Base-by-base conservation (phyloP, 2,329 filamentous ascomycete genomes). In the Xylaria sp. region DNA sequence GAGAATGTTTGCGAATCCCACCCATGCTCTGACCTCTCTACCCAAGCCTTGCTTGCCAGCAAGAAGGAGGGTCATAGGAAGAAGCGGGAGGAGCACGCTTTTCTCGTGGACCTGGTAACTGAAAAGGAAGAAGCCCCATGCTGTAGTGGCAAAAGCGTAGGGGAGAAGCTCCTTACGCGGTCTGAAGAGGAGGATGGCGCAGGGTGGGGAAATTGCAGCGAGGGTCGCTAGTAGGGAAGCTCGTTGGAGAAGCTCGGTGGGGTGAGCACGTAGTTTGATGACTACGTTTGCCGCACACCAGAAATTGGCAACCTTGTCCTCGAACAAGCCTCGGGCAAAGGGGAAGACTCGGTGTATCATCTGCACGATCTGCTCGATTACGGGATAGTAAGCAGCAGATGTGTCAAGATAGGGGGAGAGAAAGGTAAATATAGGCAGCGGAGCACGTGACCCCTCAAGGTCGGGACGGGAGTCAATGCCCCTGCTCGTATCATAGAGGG, bases 61-160 rank as follows among this genome's bases (percentile, higher is more conserved):
- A 48, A 99, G 85, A 5, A 98, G 85, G 7, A 98, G 82, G 0
- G 94, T 98, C 92, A 97, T 97, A 0, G 96, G 96, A 79, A 98
- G 88, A 56, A 99, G 84, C 0, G 96, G 97, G 2, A 99, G 87
- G 5, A 99, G 85, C 0, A 97, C 94, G 73, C 94, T 98, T 86
- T 99, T 99, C 83, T 99, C 96, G 77, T 99, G 96, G 0, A 99
- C 97, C 79, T 99, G 96, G 80, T 97, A 99, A 76, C 94, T 97
- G 83, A 97, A 98, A 18, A 99, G 85, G 80, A 98, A 99, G 84
- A 99, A 99, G 0, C 92, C 95, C 96, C 96, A 99, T 1, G 94
- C 92, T 0, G 93, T 94, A 1, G 92, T 87, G 1, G 94, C 91
- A 67, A 98, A 89, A 0, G 93, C 93, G 44, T 93, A 87, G 0